phyloP scores from a whole-genome alignment of 2,329 filamentous ascomycete species.

The Colletotrichum spaethianum region DNA sequence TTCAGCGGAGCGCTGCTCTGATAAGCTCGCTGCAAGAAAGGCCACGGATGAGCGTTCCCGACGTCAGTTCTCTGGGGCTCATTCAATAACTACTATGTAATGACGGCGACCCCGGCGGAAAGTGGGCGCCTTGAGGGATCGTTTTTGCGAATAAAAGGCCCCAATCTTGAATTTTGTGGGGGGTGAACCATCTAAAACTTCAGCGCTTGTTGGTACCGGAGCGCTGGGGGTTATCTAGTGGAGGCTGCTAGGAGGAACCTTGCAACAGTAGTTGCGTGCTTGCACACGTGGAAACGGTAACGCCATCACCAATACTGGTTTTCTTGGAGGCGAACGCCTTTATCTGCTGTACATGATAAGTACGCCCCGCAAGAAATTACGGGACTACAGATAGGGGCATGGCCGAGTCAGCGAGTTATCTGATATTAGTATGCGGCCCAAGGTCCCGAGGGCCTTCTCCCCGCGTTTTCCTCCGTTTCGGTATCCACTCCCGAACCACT shows the following conservation, averaged over 20 bases:
- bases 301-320: neutral
- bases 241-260: constrained; percentile 6
- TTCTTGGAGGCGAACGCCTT: neutral
- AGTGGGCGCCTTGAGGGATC: neutral
- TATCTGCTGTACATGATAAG: neutral
- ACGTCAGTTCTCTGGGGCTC: neutral
- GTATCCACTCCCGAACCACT: constrained; percentile 24
- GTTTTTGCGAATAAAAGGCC: neutral
- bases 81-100: neutral
- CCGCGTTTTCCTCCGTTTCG: constrained; percentile 16
- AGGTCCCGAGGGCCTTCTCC: constrained; percentile 7
- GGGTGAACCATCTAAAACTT: neutral
- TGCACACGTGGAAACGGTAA: neutral
- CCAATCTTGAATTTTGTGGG: neutral
- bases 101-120: neutral
- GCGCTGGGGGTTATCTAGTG: neutral
- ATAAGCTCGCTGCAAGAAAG: neutral
- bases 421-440: neutral
- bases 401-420: constrained; percentile 7
- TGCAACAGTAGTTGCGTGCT: neutral
- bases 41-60: neutral
- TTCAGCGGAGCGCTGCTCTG: constrained; percentile 1
- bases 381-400: constrained; percentile 2
- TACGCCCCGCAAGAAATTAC: neutral
- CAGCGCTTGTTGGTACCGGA: neutral